Evolutionary conservation across 1,284 basidiomycete genomes (phyloP).

Genomic region (Tylopilus sp.): DNA sequence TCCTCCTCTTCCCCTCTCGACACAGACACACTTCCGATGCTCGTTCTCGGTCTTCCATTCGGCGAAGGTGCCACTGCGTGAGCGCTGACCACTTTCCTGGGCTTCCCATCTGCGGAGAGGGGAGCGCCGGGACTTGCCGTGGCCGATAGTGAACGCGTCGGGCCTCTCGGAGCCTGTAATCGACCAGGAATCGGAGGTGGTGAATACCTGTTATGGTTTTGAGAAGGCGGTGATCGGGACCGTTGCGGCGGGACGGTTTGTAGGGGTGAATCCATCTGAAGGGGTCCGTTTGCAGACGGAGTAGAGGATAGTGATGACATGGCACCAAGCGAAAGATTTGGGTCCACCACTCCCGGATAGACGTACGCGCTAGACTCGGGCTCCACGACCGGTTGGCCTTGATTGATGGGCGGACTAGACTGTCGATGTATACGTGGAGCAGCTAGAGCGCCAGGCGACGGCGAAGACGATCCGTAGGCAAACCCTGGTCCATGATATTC

Average conservation of each 20-base stretch:
- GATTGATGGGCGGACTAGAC: slow-evolving; percentile 27
- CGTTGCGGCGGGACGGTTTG: slow-evolving; percentile 22
- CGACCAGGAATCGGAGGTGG: slow-evolving; percentile 24
- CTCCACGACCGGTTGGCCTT: slow-evolving; percentile 24
- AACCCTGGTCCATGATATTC: slow-evolving; percentile 52
- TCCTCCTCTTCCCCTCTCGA: slow-evolving; percentile 64
- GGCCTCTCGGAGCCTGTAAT: slow-evolving; percentile 37
- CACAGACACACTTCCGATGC: slow-evolving; percentile 31
- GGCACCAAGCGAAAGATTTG: slow-evolving; percentile 15
- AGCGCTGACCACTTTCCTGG: slow-evolving; percentile 64
- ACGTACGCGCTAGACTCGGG: slow-evolving; percentile 23
- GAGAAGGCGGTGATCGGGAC: slow-evolving; percentile 39
- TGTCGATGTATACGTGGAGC: slow-evolving; percentile 34
- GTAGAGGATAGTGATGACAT: slow-evolving; percentile 22
- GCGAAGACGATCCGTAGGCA: slow-evolving; percentile 34
- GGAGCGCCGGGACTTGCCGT: slow-evolving; percentile 47
- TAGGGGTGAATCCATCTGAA: slow-evolving; percentile 12
- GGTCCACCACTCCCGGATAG: slow-evolving; percentile 22
- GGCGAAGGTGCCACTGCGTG: slow-evolving; percentile 46
- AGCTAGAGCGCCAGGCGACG: slow-evolving; percentile 20
- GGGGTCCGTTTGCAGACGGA: slow-evolving; percentile 30
- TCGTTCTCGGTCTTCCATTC: slow-evolving; percentile 42
- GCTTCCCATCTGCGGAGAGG: slow-evolving; percentile 48
- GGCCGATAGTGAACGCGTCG: slow-evolving; percentile 65
- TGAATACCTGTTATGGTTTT: slow-evolving; percentile 38